phyloP scores from a whole-genome alignment of 768 basidiomycete species.

The Candolleomyces aberdarensis region DNA sequence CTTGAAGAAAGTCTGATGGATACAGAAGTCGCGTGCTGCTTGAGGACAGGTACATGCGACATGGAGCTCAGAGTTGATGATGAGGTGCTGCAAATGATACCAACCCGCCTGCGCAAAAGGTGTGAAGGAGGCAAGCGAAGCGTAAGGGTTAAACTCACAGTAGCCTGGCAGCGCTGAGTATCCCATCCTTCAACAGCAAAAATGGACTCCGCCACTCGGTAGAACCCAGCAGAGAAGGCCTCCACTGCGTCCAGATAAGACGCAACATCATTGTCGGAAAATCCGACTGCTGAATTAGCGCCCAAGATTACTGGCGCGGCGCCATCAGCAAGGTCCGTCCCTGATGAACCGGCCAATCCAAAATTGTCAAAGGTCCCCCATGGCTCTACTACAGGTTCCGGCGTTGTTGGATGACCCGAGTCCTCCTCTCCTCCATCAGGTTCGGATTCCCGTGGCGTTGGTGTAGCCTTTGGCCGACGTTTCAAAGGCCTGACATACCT shows the following conservation, averaged over 20 bases:
- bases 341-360: no score
- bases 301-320: no score
- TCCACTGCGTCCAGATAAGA: constrained; percentile 2
- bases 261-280: background rate
- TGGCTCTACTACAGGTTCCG: no score
- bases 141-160: background rate
- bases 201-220: background rate
- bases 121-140: no score
- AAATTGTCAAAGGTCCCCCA: no score
- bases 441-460: no score
- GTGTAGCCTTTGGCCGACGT: background rate
- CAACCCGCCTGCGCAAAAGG: background rate
- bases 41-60: constrained; percentile 2
- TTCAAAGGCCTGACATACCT: background rate
- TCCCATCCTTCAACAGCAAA: constrained; percentile 11
- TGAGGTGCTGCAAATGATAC: background rate
- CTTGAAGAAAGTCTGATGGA: constrained; percentile 4
- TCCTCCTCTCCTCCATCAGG: no score
- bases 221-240: background rate
- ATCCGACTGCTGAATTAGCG: background rate
- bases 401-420: no score
- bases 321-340: no score
- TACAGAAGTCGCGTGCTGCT: background rate
- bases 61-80: background rate
- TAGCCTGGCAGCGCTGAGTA: background rate